Percentiles rank a stretch among this genome's conserved stretches.
These are phyloP conservation scores for Albizia julibrissin DNA, from an alignment of 306 rosid genomes.

Conservation along the genomic window DNA sequence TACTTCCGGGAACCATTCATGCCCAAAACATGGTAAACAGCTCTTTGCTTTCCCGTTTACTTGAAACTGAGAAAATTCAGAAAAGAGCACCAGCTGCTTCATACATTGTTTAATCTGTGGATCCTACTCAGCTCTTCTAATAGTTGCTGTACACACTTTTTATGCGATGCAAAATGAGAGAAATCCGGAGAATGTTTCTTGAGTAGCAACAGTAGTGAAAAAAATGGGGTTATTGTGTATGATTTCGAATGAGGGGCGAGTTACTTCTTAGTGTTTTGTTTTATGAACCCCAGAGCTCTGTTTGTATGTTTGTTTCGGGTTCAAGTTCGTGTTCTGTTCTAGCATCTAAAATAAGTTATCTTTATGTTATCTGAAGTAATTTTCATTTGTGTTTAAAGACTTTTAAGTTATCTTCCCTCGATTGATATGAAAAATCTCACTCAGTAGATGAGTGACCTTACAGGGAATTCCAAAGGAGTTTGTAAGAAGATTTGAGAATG, in stretches of 20 bases:
- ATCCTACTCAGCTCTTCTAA: background rate
- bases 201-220: too few species aligned
- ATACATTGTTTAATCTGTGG: background rate
- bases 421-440: background rate
- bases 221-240: too few species aligned
- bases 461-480: conserved; percentile 43
- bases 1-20: background rate
- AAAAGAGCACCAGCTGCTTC: background rate
- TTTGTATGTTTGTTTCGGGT: background rate
- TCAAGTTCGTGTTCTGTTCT: background rate
- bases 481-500: conserved; percentile 31
- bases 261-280: background rate
- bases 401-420: too few species aligned
- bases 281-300: background rate
- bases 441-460: background rate
- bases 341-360: background rate
- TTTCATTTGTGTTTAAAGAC: background rate
- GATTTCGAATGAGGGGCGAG: too few species aligned
- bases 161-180: too few species aligned
- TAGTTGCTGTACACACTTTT: too few species aligned
- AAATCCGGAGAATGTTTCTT: too few species aligned
- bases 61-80: background rate
- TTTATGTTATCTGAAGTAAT: background rate
- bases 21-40: background rate
- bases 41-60: too few species aligned